These are phyloP conservation scores for Cyathus striatus DNA, from an alignment of 768 basidiomycete species.

Conservation along the genomic window DNA sequence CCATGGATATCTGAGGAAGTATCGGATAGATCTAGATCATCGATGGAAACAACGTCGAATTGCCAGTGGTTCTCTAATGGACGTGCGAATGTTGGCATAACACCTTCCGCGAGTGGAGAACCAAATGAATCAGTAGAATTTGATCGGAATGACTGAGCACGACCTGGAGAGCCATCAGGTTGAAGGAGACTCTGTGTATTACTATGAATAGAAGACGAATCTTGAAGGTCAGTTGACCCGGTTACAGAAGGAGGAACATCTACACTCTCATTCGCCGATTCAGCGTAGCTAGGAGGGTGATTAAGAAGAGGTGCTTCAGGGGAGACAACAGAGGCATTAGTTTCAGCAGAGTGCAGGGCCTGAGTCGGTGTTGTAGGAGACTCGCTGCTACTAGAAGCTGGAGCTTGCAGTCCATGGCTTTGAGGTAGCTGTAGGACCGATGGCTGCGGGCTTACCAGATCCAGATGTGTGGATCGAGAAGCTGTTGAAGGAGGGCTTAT, in stretches of 20 bases:
- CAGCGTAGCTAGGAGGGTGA: neutral
- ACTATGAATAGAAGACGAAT: neutral
- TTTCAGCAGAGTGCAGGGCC: neutral
- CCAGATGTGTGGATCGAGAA: neutral
- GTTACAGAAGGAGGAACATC: too few species aligned
- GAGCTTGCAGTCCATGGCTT: too few species aligned
- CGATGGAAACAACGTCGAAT: slow-evolving; percentile 72
- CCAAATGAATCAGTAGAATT: slow-evolving; percentile 52
- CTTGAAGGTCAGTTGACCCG: neutral
- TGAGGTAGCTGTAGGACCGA: slow-evolving; percentile 7
- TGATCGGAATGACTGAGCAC: slow-evolving; percentile 34
- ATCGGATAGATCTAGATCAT: slow-evolving; percentile 79
- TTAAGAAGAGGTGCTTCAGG: neutral
- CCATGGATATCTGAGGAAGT: slow-evolving; percentile 54
- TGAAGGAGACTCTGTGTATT: too few species aligned
- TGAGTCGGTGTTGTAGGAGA: neutral
- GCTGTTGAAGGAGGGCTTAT: neutral
- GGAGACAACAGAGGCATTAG: neutral
- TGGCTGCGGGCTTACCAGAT: too few species aligned
- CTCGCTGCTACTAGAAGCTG: neutral
- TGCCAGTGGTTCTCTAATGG: slow-evolving; percentile 44
- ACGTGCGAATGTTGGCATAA: slow-evolving; percentile 29
- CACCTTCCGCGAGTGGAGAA: slow-evolving; percentile 26
- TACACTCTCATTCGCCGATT: neutral
- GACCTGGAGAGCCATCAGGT: slow-evolving; percentile 6